Percentiles rank a stretch among this genome's conserved stretches.
Evolutionary conservation across 441 rosid species (phyloP).

Genomic region (Bruguiera hainesii): DNA sequence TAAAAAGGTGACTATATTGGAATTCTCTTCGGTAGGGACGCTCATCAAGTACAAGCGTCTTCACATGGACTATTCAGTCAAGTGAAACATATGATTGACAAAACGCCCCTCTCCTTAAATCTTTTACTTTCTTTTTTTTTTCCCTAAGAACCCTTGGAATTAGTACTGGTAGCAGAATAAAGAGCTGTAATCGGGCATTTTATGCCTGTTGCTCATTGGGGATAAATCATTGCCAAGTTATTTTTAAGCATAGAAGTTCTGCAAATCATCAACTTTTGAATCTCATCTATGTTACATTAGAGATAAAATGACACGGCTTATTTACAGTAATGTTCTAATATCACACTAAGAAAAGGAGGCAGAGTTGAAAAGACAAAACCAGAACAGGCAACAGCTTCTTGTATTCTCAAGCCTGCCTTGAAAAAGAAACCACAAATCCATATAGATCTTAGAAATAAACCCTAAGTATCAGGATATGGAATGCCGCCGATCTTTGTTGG

Average conservation of each 20-base stretch:
- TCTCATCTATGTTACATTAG: conserved; percentile 9
- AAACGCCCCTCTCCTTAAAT: too few species aligned
- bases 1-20: not conserved
- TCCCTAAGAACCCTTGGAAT: too few species aligned
- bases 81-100: too few species aligned
- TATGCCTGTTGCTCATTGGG: not conserved
- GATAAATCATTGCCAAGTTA: not conserved
- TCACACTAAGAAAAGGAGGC: conserved; percentile 21
- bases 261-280: conserved; percentile 15
- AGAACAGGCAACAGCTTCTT: conserved; percentile 12
- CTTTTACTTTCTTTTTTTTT: too few species aligned
- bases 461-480: conserved; percentile 62
- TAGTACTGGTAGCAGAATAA: not conserved
- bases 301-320: conserved; percentile 11
- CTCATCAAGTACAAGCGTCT: too few species aligned
- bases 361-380: conserved; percentile 5
- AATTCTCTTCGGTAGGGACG: not conserved
- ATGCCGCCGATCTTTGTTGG: conserved; percentile 74
- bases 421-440: conserved; percentile 8
- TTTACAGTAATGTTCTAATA: conserved; percentile 28
- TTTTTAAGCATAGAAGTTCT: not conserved
- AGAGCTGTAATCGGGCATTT: not conserved
- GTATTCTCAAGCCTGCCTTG: conserved; percentile 25
- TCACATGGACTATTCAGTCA: too few species aligned
- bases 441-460: not conserved